Percentiles rank a stretch among this genome's conserved stretches.
phyloP scores from a whole-genome alignment of 2,329 filamentous ascomycete species.

The Keithomyces neogunnii region DNA sequence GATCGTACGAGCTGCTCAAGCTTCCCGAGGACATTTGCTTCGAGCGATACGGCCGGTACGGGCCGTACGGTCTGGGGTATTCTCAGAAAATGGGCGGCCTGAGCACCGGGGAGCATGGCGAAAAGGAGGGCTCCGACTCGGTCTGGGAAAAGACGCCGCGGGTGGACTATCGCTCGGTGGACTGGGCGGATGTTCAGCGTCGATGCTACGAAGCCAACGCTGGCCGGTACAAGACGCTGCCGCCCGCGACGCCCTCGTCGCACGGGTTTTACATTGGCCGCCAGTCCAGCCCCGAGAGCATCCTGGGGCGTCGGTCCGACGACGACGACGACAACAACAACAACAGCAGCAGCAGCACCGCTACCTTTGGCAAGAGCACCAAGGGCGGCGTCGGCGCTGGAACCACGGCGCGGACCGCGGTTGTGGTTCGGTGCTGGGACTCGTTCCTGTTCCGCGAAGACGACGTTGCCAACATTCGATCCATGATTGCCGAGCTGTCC shows the following conservation, averaged over 20 bases:
- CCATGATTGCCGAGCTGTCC: slow-evolving; percentile 74
- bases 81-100: slow-evolving; percentile 68
- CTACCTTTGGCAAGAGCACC: slow-evolving; percentile 2
- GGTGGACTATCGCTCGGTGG: slow-evolving; percentile 67
- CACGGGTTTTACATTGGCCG: slow-evolving; percentile 41
- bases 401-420: slow-evolving; percentile 47
- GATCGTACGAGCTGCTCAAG: slow-evolving; percentile 76
- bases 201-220: slow-evolving; percentile 65
- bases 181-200: slow-evolving; percentile 72
- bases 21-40: slow-evolving; percentile 85
- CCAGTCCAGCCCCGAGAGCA: neutral
- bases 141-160: slow-evolving; percentile 66
- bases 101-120: slow-evolving; percentile 77
- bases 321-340: neutral
- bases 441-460: slow-evolving; percentile 72
- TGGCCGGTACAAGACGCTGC: slow-evolving; percentile 54
- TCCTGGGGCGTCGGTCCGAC: slow-evolving; percentile 1
- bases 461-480: slow-evolving; percentile 72
- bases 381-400: slow-evolving; percentile 7
- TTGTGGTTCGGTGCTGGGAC: slow-evolving; percentile 77
- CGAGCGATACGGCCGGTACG: slow-evolving; percentile 80
- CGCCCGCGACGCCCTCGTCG: slow-evolving; percentile 28
- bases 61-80: slow-evolving; percentile 87
- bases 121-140: slow-evolving; percentile 68
- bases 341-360: neutral